Percentiles rank a stretch among this genome's conserved stretches.
Conservation (phyloP, 352 stramenopile genomes). For the Pythium aphanidermatum region DNA sequence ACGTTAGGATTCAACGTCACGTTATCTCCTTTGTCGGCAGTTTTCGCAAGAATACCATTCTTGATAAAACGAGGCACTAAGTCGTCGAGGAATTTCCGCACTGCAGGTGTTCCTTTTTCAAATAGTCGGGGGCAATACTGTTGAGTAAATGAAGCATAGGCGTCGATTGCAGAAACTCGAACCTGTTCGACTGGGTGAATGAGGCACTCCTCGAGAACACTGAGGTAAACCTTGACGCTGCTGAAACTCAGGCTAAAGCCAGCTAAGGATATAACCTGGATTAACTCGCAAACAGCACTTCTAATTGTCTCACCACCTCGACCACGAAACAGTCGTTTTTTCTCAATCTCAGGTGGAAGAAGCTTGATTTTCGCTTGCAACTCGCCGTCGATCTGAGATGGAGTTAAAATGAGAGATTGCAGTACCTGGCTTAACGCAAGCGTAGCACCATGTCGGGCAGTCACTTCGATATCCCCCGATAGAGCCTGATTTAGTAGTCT, state of each 20-base stretch:
- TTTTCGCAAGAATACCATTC: slow-evolving; percentile 33
- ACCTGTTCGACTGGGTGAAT: slow-evolving; percentile 93
- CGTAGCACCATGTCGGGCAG: slow-evolving; percentile 91
- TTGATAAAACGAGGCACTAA: slow-evolving; percentile 60
- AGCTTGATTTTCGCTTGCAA: slow-evolving; percentile 64
- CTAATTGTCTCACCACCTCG: slow-evolving; percentile 95
- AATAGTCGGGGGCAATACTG: slow-evolving; percentile 86
- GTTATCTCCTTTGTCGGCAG: not conserved
- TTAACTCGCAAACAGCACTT: slow-evolving; percentile 90
- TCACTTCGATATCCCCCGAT: slow-evolving; percentile 84
- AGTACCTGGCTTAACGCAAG: slow-evolving; percentile 88
- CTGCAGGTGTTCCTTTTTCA: slow-evolving; percentile 30
- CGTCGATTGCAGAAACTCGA: slow-evolving; percentile 81
- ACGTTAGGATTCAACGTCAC: slow-evolving; percentile 75
- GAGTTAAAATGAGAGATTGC: slow-evolving; percentile 34
- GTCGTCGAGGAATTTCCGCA: slow-evolving; percentile 40
- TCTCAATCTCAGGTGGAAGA: slow-evolving; percentile 88
- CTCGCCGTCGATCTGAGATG: slow-evolving; percentile 64
- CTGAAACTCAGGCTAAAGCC: slow-evolving; percentile 47
- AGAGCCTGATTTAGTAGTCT: slow-evolving; percentile 76
- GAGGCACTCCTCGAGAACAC: slow-evolving; percentile 88
- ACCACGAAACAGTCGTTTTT: slow-evolving; percentile 93
- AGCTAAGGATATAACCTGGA: slow-evolving; percentile 83
- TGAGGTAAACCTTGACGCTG: slow-evolving; percentile 74
- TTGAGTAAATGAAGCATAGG: slow-evolving; percentile 77